phyloP scores from a whole-genome alignment of 1,139 yeast species.

The Zygoascus meyerae region DNA sequence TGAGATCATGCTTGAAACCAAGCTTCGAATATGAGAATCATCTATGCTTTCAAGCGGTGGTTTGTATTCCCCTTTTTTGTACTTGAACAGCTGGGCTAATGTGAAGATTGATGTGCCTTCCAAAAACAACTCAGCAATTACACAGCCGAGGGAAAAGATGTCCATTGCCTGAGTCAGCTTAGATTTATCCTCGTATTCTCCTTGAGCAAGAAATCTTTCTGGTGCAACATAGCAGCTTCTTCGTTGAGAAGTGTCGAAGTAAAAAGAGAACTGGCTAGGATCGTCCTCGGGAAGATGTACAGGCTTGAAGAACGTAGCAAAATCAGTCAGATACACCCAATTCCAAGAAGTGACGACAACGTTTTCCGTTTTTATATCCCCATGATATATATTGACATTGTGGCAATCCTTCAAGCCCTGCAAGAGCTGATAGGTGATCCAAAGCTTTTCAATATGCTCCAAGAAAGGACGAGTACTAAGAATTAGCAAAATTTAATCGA shows the following conservation, averaged over 20 bases:
- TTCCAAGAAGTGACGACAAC: constrained; percentile 83
- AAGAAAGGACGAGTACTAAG: constrained; percentile 76
- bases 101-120: constrained; percentile 88
- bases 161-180: constrained; percentile 69
- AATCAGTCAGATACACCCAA: constrained; percentile 79
- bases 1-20: constrained; percentile 58
- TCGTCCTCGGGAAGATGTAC: constrained; percentile 84
- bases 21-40: constrained; percentile 44
- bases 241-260: constrained; percentile 83
- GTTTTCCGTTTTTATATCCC: constrained; percentile 89
- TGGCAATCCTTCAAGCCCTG: constrained; percentile 61
- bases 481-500: constrained; percentile 3
- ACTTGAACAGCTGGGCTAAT: constrained; percentile 78
- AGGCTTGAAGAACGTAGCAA: constrained; percentile 73
- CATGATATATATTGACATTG: constrained; percentile 59
- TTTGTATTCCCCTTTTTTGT: constrained; percentile 58
- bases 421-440: constrained; percentile 77
- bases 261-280: constrained; percentile 90
- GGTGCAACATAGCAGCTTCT: constrained; percentile 92
- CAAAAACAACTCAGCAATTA: constrained; percentile 77
- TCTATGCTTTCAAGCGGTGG: constrained; percentile 57
- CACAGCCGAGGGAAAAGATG: constrained; percentile 85
- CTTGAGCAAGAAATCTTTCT: constrained; percentile 59
- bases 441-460: constrained; percentile 72
- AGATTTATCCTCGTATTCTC: constrained; percentile 26